Conservation (phyloP, 2,329 filamentous ascomycete genomes). For the Fusarium pseudonygamai region DNA sequence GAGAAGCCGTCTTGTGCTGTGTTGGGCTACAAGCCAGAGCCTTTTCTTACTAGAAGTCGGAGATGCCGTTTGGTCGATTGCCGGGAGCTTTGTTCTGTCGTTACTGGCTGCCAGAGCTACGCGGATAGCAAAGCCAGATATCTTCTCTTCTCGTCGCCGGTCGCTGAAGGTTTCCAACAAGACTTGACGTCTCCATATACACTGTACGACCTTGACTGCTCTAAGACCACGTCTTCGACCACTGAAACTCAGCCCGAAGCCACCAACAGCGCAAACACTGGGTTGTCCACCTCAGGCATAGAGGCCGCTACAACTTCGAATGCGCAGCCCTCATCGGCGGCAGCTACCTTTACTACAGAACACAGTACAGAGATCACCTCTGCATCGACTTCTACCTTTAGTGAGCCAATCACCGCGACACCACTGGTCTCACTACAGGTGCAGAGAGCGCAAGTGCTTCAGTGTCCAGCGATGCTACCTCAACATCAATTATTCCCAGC, state of each 20-base stretch:
- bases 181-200: neutral
- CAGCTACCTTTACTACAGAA: neutral
- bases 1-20: neutral
- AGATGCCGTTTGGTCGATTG: neutral
- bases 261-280: neutral
- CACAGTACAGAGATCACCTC: neutral
- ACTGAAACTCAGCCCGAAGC: neutral
- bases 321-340: neutral
- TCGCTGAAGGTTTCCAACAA: neutral
- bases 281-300: neutral
- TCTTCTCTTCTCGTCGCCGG: neutral
- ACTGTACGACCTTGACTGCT: neutral
- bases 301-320: neutral
- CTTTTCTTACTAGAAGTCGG: neutral
- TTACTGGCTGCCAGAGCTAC: neutral
- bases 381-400: neutral
- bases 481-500: neutral
- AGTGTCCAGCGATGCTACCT: neutral
- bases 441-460: neutral
- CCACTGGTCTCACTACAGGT: neutral
- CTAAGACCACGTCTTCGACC: rapidly evolving
- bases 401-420: neutral
- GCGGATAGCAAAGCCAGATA: neutral
- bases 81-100: neutral
- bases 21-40: neutral